Evolutionary conservation across 1,284 basidiomycete species (phyloP), one percentile per base, ranked within the genome.

Genomic region (Naganishia sp.): DNA sequence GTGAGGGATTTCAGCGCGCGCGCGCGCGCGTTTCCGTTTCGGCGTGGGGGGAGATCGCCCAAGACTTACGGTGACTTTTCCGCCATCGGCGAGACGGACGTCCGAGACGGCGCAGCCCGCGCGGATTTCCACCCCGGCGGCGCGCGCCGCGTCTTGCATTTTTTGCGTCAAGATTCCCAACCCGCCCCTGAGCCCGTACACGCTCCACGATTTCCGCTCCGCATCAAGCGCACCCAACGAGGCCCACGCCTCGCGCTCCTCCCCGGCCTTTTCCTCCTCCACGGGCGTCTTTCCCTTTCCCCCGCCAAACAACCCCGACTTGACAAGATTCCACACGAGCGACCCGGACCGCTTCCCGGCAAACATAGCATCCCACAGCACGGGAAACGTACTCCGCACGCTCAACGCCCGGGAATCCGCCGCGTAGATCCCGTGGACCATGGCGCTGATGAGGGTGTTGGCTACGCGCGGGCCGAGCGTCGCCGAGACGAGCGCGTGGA

Each of bases 341-440:
- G 58, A 39, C 35, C 35, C 35, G 35, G 7, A 9, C 35, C 35
- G 35, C 35, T 13, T 10, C 18, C 57, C 0, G 39, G 32, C 46
- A 58, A 85, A 83, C 75, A 92, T 89, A 0, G 86, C 81, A 31
- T 87, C 84, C 83, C 85, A 89, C 21, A 96, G 72, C 3, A 82
- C 81, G 0, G 90, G 88, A 73, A 97, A 90, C 0, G 91, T 85
- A 3, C 90, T 85, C 2, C 88, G 84, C 0, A 92, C 82, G 69
- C 91, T 93, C 10, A 98, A 79, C 42, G 81, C 73, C 0, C 88
- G 81, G 3, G 92, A 86, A 72, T 95, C 92, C 0, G 91, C 87
- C 0, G 92, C 93, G 75, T 96, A 97, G 67, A 99, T 90, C 0
- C 94, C 95, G 73, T 97, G 94, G 1, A 94, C 85, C 69, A 97